These are phyloP conservation scores for Daldinia sp. DNA, from an alignment of 2,329 filamentous ascomycete genomes.

Conservation along the genomic window DNA sequence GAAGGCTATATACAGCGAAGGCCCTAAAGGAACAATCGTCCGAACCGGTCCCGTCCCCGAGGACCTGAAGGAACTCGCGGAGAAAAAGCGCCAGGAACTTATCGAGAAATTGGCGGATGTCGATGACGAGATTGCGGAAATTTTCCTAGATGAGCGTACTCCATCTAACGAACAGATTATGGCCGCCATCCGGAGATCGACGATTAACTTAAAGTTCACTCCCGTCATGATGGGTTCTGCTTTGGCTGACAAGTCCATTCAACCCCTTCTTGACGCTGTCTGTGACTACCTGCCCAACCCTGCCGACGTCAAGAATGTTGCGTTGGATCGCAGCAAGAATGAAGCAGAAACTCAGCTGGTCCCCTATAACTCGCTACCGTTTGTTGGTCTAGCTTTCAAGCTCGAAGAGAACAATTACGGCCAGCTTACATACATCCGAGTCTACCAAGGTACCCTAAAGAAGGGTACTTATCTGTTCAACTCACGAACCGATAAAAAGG, in stretches of 20 bases:
- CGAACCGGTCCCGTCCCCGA: constrained; percentile 83
- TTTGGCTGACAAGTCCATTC: constrained; percentile 91
- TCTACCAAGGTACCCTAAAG: constrained; percentile 91
- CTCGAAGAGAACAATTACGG: constrained; percentile 99
- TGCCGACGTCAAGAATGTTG: constrained; percentile 86
- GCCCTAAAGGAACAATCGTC: constrained; percentile 81
- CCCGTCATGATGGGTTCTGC: constrained; percentile 98
- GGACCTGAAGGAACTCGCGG: constrained; percentile 79
- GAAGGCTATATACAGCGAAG: constrained; percentile 94
- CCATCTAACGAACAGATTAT: constrained; percentile 88
- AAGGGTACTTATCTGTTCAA: constrained; percentile 95
- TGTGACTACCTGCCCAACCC: constrained; percentile 97
- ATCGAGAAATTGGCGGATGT: constrained; percentile 98
- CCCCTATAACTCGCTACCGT: constrained; percentile 92
- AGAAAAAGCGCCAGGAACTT: constrained; percentile 85
- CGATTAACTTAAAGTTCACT: constrained; percentile 89
- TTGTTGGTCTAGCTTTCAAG: constrained; percentile 97
- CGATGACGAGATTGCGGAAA: constrained; percentile 95
- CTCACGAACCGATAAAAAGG: constrained; percentile 92
- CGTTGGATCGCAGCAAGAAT: constrained; percentile 82
- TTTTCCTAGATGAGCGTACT: constrained; percentile 88
- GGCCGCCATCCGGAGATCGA: constrained; percentile 89
- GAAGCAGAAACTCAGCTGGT: constrained; percentile 89
- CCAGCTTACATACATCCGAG: constrained; percentile 97
- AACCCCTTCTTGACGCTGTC: constrained; percentile 96